Evolutionary conservation across 371 early-diverging fungal genomes (phyloP).

Genomic region (Synchytrium microbalum): DNA sequence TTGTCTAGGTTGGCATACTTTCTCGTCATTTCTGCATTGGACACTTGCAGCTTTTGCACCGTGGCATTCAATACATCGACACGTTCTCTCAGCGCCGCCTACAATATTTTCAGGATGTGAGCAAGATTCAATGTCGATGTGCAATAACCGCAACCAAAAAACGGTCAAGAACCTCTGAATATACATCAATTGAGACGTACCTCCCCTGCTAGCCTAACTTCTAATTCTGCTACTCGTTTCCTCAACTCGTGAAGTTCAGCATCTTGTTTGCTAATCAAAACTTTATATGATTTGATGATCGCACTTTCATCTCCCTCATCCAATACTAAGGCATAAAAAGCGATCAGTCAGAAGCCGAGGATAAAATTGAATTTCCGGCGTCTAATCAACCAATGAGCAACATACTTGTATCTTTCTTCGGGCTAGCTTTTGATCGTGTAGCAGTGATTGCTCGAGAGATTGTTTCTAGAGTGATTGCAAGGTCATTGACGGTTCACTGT

Average conservation of each 20-base stretch:
- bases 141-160: too few relatives aligned
- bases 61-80: conserved; percentile 27
- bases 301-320: conserved; percentile 18
- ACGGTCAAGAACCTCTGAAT: too few relatives aligned
- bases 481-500: background rate
- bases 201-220: conserved; percentile 12
- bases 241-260: conserved; percentile 27
- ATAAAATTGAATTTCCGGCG: background rate
- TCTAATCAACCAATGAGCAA: too few relatives aligned
- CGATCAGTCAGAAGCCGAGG: background rate
- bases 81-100: conserved; percentile 13
- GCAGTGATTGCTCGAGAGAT: conserved; percentile 23
- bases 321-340: background rate
- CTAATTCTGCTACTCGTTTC: conserved; percentile 20
- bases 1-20: conserved; percentile 50
- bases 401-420: conserved; percentile 5
- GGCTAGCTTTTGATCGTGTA: conserved; percentile 5
- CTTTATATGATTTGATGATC: conserved; percentile 39
- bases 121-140: too few relatives aligned
- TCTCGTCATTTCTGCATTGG: conserved; percentile 3
- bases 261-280: conserved; percentile 38
- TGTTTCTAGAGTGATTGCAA: conserved; percentile 17
- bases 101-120: background rate
- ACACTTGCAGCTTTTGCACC: conserved; percentile 26
- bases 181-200: too few relatives aligned